Evolutionary conservation across 2,329 filamentous ascomycete species (phyloP).

Genomic region (Pestalotiopsis sp.): DNA sequence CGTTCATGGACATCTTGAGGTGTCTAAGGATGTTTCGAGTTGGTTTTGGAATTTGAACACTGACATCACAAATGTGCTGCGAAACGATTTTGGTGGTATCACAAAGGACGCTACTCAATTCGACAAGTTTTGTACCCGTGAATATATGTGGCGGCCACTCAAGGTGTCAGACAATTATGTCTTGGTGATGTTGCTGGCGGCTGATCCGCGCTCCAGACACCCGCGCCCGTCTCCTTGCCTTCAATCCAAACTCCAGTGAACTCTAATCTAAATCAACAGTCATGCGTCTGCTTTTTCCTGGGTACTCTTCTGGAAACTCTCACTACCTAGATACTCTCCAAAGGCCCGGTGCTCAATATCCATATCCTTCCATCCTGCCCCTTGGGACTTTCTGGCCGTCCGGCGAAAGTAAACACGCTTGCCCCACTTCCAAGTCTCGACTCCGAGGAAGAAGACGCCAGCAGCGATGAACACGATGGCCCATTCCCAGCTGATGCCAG

Average conservation of each 20-base stretch:
- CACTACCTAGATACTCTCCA: not conserved
- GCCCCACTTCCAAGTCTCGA: slow-evolving; percentile 59
- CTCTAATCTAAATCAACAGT: not conserved
- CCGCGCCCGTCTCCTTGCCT: not conserved
- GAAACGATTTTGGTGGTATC: too few relatives aligned
- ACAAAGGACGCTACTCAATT: too few relatives aligned
- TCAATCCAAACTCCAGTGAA: not conserved
- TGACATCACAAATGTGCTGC: too few relatives aligned
- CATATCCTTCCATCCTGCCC: not conserved
- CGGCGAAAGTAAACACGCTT: slow-evolving; percentile 48
- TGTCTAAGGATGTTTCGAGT: too few relatives aligned
- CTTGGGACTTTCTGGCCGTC: slow-evolving; percentile 16
- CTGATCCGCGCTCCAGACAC: too few relatives aligned
- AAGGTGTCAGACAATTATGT: too few relatives aligned
- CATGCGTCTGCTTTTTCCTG: not conserved
- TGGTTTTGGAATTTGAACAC: too few relatives aligned
- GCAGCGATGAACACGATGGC: slow-evolving; percentile 56
- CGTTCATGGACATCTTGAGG: too few relatives aligned
- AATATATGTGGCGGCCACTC: too few relatives aligned
- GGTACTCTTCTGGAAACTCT: not conserved
- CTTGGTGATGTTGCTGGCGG: too few relatives aligned
- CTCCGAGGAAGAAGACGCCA: slow-evolving; percentile 55
- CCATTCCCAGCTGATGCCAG: slow-evolving; percentile 64
- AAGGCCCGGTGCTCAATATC: not conserved
- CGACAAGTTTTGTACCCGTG: too few relatives aligned